Evolutionary conservation across 176 grass and related monocot genomes (phyloP), one percentile per base, ranked within the genome.

Genomic region (Eleusine coracana): DNA sequence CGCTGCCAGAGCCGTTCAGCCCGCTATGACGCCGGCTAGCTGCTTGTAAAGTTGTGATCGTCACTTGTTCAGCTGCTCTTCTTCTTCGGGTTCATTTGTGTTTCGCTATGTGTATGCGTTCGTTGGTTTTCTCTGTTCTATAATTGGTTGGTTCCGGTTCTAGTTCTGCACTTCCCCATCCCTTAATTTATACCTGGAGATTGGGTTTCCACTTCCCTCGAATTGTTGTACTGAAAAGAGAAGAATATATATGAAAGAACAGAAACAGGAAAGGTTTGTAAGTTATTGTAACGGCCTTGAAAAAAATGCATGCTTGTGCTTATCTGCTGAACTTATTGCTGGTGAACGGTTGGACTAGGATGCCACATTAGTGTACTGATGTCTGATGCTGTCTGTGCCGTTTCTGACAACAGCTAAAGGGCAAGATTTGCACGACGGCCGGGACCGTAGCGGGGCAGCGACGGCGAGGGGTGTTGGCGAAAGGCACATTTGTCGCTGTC

Each of bases 1-100:
- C 96, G 14, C 93, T 92, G 45, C 96, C 96, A 2, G 96, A 99
- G 82, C 96, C 93, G 27, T 99, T 99, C 87, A 86, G 93, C 87
- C 93, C 92, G 3, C 77, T 92, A 79, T 89, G 77, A 91, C 59
- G 63, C 61, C 36, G 46, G 10, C 21, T 29, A 29, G 64, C 61
- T 21, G 55, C 48, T 31, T 92, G 85, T 85, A 86, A 86, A 86
- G 83, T 76, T 77, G 45, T 66, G 13, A 23, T 69, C 28, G 21
- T 77, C 51, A 7, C 39, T 68, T 67, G 74, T 64, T 76, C 17
- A 10, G 31, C 31, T 34, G 31, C 31, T 15, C 15, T 16, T 29
- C 60, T 63, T 10, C 42, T 67, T 20, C 13, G 80, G 71, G 20
- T 42, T 11, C 63, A 5, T 51, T 50, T 28, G 68, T 70, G 44